Conservation (phyloP, 768 basidiomycete species). For the Pisolithus orientalis region DNA sequence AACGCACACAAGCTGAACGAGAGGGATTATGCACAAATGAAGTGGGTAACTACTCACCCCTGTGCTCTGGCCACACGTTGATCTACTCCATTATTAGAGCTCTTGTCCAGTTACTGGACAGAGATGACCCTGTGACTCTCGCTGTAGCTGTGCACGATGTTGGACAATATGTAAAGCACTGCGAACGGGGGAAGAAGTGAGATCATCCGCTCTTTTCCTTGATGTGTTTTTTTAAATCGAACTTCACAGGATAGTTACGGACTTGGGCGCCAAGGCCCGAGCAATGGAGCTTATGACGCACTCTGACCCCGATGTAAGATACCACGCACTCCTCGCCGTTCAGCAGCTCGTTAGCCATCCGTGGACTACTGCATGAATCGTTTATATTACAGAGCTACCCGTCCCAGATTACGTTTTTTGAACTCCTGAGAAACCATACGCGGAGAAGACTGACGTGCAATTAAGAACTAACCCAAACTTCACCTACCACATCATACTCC, state of each 20-base stretch:
- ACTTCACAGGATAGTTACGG: slow-evolving; percentile 59
- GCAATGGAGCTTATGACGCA: slow-evolving; percentile 95
- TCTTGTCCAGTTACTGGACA: slow-evolving; percentile 64
- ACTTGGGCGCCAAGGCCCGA: slow-evolving; percentile 79
- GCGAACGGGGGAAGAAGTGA: slow-evolving; percentile 88
- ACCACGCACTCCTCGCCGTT: slow-evolving; percentile 85
- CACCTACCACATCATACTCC: slow-evolving; percentile 67
- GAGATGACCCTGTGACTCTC: slow-evolving; percentile 68
- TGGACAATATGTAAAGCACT: slow-evolving; percentile 90
- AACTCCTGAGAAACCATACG: background rate
- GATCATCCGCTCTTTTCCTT: slow-evolving; percentile 14
- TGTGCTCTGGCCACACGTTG: background rate
- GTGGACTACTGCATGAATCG: slow-evolving; percentile 47
- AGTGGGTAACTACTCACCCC: slow-evolving; percentile 38
- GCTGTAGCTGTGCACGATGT: slow-evolving; percentile 92
- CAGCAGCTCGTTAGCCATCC: slow-evolving; percentile 90
- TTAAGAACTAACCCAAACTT: slow-evolving; percentile 55
- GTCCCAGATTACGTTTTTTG: background rate
- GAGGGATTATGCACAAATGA: slow-evolving; percentile 75
- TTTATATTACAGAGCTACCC: background rate
- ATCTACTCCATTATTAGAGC: slow-evolving; percentile 38
- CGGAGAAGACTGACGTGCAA: too few species aligned
- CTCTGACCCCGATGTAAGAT: slow-evolving; percentile 81
- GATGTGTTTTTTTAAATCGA: background rate
- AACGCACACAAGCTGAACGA: slow-evolving; percentile 87